Conservation (phyloP, 345 rosid genomes). For the Limnanthes douglasii region DNA sequence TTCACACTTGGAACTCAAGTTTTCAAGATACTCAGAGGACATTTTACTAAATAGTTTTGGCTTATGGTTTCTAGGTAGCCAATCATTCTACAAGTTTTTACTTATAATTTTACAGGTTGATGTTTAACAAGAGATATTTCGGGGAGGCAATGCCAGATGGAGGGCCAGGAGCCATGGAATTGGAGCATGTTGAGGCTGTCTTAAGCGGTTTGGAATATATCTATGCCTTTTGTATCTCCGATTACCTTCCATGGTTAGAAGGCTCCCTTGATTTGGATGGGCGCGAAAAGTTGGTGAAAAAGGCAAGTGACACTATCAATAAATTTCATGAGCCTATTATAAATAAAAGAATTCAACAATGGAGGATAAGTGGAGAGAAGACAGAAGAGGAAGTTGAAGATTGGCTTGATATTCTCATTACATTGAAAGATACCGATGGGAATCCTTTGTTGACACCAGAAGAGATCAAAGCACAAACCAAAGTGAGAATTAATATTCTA, state of each 20-base stretch:
- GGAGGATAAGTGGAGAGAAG: slow-evolving; percentile 10
- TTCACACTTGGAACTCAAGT: too few species aligned
- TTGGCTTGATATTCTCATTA: slow-evolving; percentile 10
- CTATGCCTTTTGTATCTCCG: slow-evolving; percentile 8
- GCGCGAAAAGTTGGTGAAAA: slow-evolving; percentile 8
- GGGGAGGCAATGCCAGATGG: slow-evolving; percentile 6
- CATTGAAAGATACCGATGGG: slow-evolving; percentile 5
- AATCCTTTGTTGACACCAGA: slow-evolving; percentile 4
- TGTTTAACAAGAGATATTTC: slow-evolving; percentile 18
- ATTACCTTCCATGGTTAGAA: slow-evolving; percentile 11
- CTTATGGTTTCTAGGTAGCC: too few species aligned
- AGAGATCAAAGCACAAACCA: slow-evolving; percentile 8
- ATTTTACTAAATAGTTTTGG: too few species aligned
- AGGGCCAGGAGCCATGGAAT: slow-evolving; percentile 10
- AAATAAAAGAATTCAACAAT: slow-evolving; percentile 8
- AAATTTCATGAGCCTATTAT: slow-evolving; percentile 5
- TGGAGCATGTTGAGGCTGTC: slow-evolving; percentile 11
- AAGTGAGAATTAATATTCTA: slow-evolving; percentile 4
- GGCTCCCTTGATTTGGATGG: slow-evolving; percentile 12
- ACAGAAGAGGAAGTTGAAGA: slow-evolving; percentile 6
- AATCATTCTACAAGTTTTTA: too few species aligned
- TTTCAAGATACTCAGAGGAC: too few species aligned
- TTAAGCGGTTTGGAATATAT: slow-evolving; percentile 2
- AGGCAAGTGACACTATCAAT: slow-evolving; percentile 1
- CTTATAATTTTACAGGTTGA: too few species aligned